Evolutionary conservation across 495 filamentous ascomycete genomes (phyloP).

Genomic region (Paragyromitra xinjiangensis): DNA sequence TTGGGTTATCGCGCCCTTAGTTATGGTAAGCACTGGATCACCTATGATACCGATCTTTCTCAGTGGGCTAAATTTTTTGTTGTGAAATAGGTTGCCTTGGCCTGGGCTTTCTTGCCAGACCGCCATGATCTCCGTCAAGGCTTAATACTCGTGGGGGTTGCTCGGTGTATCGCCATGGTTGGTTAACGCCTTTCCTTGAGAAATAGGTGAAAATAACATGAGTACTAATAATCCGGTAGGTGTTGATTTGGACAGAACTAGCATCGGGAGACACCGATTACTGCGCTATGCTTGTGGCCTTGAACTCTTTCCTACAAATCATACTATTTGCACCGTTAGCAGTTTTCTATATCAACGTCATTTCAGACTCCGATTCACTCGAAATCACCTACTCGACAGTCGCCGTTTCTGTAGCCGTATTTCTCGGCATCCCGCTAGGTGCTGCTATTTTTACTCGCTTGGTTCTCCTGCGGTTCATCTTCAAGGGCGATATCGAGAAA

Average conservation of each 20-base stretch:
- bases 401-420: conserved; percentile 81
- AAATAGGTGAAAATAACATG: background rate
- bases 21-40: conserved; percentile 72
- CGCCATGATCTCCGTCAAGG: conserved; percentile 72
- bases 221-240: conserved; percentile 59
- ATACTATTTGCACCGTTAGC: conserved; percentile 83
- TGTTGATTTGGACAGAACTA: conserved; percentile 79
- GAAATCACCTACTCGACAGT: conserved; percentile 74
- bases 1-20: conserved; percentile 87
- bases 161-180: conserved; percentile 86
- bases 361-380: conserved; percentile 62
- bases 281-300: conserved; percentile 87
- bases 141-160: conserved; percentile 79
- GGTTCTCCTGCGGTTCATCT: conserved; percentile 60
- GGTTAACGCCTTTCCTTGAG: conserved; percentile 28
- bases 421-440: conserved; percentile 84
- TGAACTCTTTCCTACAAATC: conserved; percentile 89
- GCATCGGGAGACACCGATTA: conserved; percentile 83
- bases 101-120: conserved; percentile 86
- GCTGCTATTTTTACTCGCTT: conserved; percentile 81
- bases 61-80: background rate
- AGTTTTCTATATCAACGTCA: conserved; percentile 78
- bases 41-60: background rate
- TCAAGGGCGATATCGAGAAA: conserved; percentile 65
- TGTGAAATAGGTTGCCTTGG: conserved; percentile 67